Evolutionary conservation across 2,329 filamentous ascomycete genomes (phyloP), one percentile per base, ranked within the genome.

Genomic region (Zymoseptoria tritici): DNA sequence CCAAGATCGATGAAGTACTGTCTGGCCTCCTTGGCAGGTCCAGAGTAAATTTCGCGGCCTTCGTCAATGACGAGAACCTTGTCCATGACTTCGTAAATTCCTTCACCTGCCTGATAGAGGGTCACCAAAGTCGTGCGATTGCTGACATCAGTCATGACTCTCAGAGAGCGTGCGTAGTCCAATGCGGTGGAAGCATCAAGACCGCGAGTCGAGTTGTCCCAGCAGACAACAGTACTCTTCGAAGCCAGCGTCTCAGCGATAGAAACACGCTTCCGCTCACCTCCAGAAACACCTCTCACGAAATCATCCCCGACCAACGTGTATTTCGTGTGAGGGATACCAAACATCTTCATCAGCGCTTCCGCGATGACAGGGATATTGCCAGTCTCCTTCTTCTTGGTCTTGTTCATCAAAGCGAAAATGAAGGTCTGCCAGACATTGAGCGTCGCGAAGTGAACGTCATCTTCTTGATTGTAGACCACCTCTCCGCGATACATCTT

Each of bases 191-290:
- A 89, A 1, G 88, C 86, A 70, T 94, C 89, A 0, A 93, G 77
- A n/a, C 90, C 90, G 54, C 89, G 80, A 0, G 89, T 93, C 0
- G 84, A 87, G 72, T 93, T 93, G 66, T 93, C 89, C 87, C 88
- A 92, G 63, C 85, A 87, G 36, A 89, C 84, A 1, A 92, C 85
- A 0, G 86, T 85, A 0, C 85, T 85, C 72, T 89, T 87, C 6
- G 87, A 87, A 4, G 88, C 86, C 21, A 93, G 75, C 0, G 87
- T 89, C 73, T 93, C 89, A 1, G 88, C 87, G 64, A 93, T 91
- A 21, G 85, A 87, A 8, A 91, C 89, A 69, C 89, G 86, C 72
- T 92, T 93, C 46, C 89, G 78, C 75, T 94, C 90, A 60, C 90
- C 90, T 67, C 90, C 90, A 53, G 86, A 89, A 0, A 93, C 86